Evolutionary conservation across 129 eudicot genomes (phyloP).

Genomic region (Sambucus nigra): DNA sequence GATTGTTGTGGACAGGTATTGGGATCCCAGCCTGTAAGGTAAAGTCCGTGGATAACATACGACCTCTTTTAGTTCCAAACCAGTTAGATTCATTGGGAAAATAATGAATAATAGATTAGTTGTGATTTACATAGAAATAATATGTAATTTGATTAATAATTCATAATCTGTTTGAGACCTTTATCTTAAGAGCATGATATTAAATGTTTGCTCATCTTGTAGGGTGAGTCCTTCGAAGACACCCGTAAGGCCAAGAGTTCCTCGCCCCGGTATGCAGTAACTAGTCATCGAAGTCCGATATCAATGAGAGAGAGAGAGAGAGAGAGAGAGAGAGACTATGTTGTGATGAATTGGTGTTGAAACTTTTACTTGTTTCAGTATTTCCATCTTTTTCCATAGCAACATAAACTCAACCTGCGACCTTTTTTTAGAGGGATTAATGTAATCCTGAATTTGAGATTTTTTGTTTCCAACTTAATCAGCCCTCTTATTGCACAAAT

Average conservation of each 20-base stretch:
- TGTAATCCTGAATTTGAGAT: slow-evolving; percentile 15
- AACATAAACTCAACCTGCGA: slow-evolving; percentile 6
- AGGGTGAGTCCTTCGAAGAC: slow-evolving; percentile 99
- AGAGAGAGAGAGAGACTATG: slow-evolving; percentile 24
- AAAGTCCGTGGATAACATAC: not conserved
- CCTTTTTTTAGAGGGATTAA: slow-evolving; percentile 15
- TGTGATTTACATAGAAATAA: too few species aligned
- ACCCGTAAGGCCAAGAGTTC: slow-evolving; percentile 81
- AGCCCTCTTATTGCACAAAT: not conserved
- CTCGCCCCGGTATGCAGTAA: slow-evolving; percentile 48
- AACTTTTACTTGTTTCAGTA: slow-evolving; percentile 18
- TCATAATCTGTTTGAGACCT: too few species aligned
- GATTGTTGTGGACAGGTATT: slow-evolving; percentile 81
- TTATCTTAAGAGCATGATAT: too few species aligned
- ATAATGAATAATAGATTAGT: too few species aligned
- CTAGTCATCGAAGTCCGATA: slow-evolving; percentile 10
- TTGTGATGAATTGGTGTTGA: slow-evolving; percentile 23
- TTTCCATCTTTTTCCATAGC: slow-evolving; percentile 12
- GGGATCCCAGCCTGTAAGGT: slow-evolving; percentile 88
- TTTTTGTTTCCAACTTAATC: not conserved
- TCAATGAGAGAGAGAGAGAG: slow-evolving; percentile 8
- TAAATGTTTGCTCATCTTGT: not conserved
- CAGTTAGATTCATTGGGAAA: too few species aligned
- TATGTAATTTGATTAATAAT: too few species aligned
- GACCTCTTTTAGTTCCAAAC: too few species aligned